These are phyloP conservation scores for Pterocarpus macrocarpus DNA, from an alignment of 306 rosid species.

Conservation along the genomic window DNA sequence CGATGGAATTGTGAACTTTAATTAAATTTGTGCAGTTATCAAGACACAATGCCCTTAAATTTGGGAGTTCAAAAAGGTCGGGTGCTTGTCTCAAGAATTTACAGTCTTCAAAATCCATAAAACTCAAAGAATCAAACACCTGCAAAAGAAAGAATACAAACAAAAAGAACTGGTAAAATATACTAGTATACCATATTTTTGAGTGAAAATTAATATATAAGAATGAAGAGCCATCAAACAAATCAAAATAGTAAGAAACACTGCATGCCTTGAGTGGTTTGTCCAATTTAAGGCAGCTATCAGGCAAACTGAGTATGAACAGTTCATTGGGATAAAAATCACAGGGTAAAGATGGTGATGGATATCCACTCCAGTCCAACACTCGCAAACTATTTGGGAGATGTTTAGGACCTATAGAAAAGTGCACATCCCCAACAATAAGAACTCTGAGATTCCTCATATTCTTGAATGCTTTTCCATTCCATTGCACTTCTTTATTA, in stretches of 20 bases:
- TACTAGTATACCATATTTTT: too few species aligned
- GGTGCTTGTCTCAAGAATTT: background rate
- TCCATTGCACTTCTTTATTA: conserved; percentile 19
- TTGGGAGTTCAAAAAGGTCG: background rate
- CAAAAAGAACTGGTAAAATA: too few species aligned
- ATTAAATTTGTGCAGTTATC: conserved; percentile 24
- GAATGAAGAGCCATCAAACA: too few species aligned
- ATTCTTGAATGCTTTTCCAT: conserved; percentile 35
- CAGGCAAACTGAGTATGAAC: conserved; percentile 8
- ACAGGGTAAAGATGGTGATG: conserved; percentile 36
- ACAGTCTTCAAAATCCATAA: conserved; percentile 1
- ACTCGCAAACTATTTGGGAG: conserved; percentile 39
- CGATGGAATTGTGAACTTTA: conserved; percentile 14
- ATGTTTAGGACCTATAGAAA: conserved; percentile 4
- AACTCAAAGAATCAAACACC: background rate
- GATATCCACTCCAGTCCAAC: conserved; percentile 38
- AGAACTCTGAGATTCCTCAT: conserved; percentile 31
- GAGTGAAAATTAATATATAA: too few species aligned
- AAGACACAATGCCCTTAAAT: background rate
- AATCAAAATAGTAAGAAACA: background rate
- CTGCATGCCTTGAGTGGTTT: conserved; percentile 3
- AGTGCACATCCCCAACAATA: background rate
- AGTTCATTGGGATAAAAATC: conserved; percentile 33
- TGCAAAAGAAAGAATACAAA: background rate
- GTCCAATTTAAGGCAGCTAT: background rate